Percentiles rank a stretch among this genome's conserved stretches.
These are phyloP conservation scores for Chlorella sp. DNA, from an alignment of 139 green algal genomes.

Conservation along the genomic window DNA sequence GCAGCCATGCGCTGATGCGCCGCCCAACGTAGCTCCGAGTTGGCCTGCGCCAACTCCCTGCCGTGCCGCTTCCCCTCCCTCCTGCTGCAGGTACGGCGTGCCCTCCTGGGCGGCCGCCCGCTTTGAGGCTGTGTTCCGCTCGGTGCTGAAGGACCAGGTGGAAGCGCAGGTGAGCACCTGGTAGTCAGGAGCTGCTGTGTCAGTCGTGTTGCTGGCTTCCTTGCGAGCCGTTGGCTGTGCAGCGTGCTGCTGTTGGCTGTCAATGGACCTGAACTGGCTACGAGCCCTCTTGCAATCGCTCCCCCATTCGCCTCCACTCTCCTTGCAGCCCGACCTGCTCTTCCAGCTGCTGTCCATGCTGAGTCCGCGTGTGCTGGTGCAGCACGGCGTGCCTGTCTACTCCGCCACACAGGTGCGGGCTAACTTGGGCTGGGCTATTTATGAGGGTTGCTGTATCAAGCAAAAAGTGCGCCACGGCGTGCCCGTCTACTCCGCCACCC, in stretches of 20 bases:
- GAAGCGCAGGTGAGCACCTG: constrained; percentile 3
- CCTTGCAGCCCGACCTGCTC: constrained; percentile 76
- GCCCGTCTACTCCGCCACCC: constrained; percentile 28
- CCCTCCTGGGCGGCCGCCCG: constrained; percentile 61
- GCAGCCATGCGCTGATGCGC: no score
- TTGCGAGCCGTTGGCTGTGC: not conserved
- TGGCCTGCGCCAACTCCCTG: no score
- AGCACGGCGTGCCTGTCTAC: constrained; percentile 62
- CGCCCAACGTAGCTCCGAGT: no score
- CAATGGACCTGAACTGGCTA: not conserved
- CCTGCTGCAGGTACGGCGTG: constrained; percentile 72
- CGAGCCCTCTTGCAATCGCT: no score
- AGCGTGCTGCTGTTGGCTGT: not conserved
- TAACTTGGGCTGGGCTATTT: no score
- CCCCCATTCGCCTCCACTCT: not conserved
- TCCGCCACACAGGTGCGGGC: constrained; percentile 50
- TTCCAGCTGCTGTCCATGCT: constrained; percentile 86
- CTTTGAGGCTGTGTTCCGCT: constrained; percentile 73
- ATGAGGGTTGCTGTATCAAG: no score
- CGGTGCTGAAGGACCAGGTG: constrained; percentile 72
- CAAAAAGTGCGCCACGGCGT: constrained; percentile 54
- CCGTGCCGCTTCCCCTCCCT: not conserved
- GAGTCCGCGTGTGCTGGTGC: constrained; percentile 52
- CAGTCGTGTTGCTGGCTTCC: not conserved
- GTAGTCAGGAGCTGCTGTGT: not conserved